phyloP scores from a whole-genome alignment of 345 rosid species.

The Rhizophora apiculata region DNA sequence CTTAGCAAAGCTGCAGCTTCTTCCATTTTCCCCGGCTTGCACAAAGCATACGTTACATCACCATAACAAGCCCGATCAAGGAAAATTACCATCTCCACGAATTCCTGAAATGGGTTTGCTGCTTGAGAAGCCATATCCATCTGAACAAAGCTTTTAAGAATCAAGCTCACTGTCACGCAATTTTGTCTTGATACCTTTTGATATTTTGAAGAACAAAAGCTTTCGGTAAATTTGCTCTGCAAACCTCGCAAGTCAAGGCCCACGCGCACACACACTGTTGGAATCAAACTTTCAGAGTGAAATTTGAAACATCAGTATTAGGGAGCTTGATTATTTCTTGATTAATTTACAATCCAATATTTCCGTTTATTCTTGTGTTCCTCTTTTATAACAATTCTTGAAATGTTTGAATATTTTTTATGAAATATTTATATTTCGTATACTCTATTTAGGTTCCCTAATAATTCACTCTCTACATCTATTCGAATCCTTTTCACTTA shows the following conservation, averaged over 20 bases:
- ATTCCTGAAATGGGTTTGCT: constrained; percentile 34
- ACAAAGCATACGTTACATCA: constrained; percentile 45
- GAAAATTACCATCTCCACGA: constrained; percentile 34
- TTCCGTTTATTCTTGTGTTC: too few relatives aligned
- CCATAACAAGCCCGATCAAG: constrained; percentile 58
- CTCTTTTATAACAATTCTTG: too few relatives aligned
- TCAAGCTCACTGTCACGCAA: constrained; percentile 43
- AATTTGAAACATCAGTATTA: too few relatives aligned
- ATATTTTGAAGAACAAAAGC: constrained; percentile 42
- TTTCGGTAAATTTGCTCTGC: constrained; percentile 40
- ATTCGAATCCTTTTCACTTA: too few relatives aligned
- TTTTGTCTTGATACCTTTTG: constrained; percentile 55
- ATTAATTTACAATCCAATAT: too few relatives aligned
- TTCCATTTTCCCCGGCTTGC: constrained; percentile 59
- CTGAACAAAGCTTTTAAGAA: constrained; percentile 56
- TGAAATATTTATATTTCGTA: too few relatives aligned
- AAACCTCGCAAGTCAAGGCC: constrained; percentile 43
- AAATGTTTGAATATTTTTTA: too few relatives aligned
- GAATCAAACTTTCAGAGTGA: too few relatives aligned
- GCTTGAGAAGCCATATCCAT: constrained; percentile 38
- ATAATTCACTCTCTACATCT: too few relatives aligned
- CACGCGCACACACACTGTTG: constrained; percentile 7
- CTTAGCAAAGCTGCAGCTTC: constrained; percentile 43
- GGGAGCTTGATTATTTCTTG: too few relatives aligned
- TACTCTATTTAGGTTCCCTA: too few relatives aligned